These are phyloP conservation scores for Aspergillus ibericus DNA, from an alignment of 2,329 filamentous ascomycete genomes.

Conservation along the genomic window DNA sequence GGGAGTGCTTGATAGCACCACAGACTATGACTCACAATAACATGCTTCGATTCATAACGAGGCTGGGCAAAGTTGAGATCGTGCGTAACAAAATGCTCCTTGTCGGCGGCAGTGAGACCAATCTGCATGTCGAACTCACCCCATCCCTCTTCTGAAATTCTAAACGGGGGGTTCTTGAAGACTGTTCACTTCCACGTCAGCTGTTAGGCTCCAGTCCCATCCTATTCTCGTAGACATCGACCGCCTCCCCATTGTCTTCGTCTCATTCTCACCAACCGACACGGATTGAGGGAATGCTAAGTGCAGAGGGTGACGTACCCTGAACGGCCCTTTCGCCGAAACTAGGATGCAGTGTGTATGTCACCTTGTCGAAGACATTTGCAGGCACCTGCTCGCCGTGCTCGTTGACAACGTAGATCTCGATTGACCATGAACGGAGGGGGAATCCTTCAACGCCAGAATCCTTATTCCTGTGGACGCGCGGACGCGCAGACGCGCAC, in stretches of 20 bases:
- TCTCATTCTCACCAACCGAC: background rate
- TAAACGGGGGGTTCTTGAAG: conserved; percentile 82
- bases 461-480: conserved; percentile 66
- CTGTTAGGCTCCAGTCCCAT: background rate
- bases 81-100: conserved; percentile 79
- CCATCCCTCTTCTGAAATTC: conserved; percentile 92
- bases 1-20: background rate
- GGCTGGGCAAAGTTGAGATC: conserved; percentile 87
- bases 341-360: conserved; percentile 90
- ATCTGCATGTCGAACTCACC: conserved; percentile 97
- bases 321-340: conserved; percentile 81
- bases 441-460: conserved; percentile 84
- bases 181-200: conserved; percentile 49
- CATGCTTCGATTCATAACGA: conserved; percentile 79
- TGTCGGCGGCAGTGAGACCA: conserved; percentile 77
- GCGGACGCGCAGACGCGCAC: conserved; percentile 18
- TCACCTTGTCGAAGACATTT: conserved; percentile 84
- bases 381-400: conserved; percentile 81
- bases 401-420: conserved; percentile 80
- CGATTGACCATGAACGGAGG: conserved; percentile 88
- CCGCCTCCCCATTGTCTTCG: background rate
- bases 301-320: conserved; percentile 57
- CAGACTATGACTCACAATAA: conserved; percentile 54
- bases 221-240: background rate
- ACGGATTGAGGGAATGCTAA: background rate